Evolutionary conservation across 2,329 filamentous ascomycete genomes (phyloP).

Genomic region (Phaeophleospora eucalypticola): DNA sequence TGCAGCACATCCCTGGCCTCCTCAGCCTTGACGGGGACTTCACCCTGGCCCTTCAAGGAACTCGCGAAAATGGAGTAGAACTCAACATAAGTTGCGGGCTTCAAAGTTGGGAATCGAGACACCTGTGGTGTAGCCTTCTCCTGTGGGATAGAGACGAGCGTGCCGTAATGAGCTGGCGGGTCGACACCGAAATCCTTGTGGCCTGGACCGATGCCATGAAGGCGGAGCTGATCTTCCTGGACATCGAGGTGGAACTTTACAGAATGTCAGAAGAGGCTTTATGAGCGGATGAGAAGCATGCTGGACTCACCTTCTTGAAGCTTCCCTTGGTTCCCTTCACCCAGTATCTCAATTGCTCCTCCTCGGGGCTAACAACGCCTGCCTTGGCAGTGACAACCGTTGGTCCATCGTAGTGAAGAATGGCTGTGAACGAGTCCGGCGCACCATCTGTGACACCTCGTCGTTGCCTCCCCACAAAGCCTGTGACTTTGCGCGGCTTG

Average conservation of each 20-base stretch:
- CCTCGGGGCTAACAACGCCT: slow-evolving; percentile 64
- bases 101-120: slow-evolving; percentile 53
- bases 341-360: slow-evolving; percentile 70
- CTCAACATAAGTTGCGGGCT: slow-evolving; percentile 63
- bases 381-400: slow-evolving; percentile 67
- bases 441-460: slow-evolving; percentile 51
- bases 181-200: slow-evolving; percentile 65
- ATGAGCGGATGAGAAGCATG: not conserved
- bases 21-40: slow-evolving; percentile 52
- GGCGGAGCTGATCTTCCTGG: slow-evolving; percentile 63
- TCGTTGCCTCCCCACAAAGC: slow-evolving; percentile 63
- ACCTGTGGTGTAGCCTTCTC: slow-evolving; percentile 39
- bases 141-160: slow-evolving; percentile 52
- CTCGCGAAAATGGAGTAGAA: slow-evolving; percentile 59
- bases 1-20: slow-evolving; percentile 53
- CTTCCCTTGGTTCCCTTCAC: slow-evolving; percentile 68
- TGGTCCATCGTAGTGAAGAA: slow-evolving; percentile 62
- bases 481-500: slow-evolving; percentile 62
- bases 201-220: slow-evolving; percentile 60
- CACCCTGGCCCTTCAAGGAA: slow-evolving; percentile 49
- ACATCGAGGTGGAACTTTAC: slow-evolving; percentile 57
- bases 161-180: slow-evolving; percentile 54
- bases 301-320: slow-evolving; percentile 62
- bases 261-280: not conserved
- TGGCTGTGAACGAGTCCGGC: slow-evolving; percentile 54